Evolutionary conservation across 257 asterid genomes (phyloP), one percentile per base, ranked within the genome.

Genomic region (Nicotiana knightiana): DNA sequence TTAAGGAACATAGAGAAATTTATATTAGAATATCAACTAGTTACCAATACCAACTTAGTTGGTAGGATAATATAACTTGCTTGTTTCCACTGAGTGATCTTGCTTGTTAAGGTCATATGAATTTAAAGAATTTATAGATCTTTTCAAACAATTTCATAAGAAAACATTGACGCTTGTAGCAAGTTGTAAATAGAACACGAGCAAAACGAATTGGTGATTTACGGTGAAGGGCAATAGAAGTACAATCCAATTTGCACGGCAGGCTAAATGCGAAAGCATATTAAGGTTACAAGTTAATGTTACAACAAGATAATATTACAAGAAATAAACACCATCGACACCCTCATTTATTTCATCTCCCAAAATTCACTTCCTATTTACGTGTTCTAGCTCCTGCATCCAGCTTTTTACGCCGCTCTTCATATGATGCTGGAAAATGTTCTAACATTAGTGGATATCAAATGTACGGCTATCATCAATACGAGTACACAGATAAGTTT

Each of bases 341-440:
- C 55, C n/a, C 68, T 77, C 82, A 32, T 58, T 48, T 32, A 53
- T 53, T 51, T 57, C 59, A 35, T 61, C 57, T 61, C 70, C 57
- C 54, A 13, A 8, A 18, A 33, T 79, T 39, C 21, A n/a, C 59
- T 61, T 79, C 17, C 81, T 68, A 81, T 55, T 62, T 83, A 66
- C 78, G 85, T 62, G 77, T 32, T 68, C 85, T 62, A 43, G 71
- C 81, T 79, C 85, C 89, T 30, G 85, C 80, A 21, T 55, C 85
- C 76, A 87, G 51, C 83, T 91, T 96, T 67, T 88, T 89, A 43
- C 94, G 88, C 21, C 97, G 94, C 82, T 96, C 98, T 79, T 96
- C 98, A 28, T 94, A 96, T 17, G 98, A 92, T 62, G 98, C 99
- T 96, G 96, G 80, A 87, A 86, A 86, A 16, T 71, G 76, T 81